These are phyloP conservation scores for Nemania bipapillata DNA, from an alignment of 2,329 filamentous ascomycete genomes.

Conservation along the genomic window DNA sequence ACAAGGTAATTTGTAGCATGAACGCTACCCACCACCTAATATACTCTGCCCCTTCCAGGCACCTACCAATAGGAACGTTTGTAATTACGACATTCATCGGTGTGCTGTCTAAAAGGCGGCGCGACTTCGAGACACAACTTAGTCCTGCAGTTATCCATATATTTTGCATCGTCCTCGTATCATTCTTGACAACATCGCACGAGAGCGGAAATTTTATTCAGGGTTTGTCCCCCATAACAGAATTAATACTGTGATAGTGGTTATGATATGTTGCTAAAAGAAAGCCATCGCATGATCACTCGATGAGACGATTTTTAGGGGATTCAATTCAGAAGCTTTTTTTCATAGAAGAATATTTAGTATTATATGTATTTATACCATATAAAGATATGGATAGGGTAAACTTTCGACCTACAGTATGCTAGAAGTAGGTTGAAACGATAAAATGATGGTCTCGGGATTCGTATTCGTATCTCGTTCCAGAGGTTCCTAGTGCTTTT, in stretches of 20 bases:
- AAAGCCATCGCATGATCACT: slow-evolving; percentile 26
- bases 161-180: slow-evolving; percentile 27
- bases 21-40: too few species aligned
- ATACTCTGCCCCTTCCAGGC: background rate
- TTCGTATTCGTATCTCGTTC: slow-evolving; percentile 39
- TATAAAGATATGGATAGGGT: background rate
- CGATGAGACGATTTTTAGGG: slow-evolving; percentile 16
- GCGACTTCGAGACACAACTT: background rate
- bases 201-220: background rate
- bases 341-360: background rate
- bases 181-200: slow-evolving; percentile 17
- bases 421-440: slow-evolving; percentile 20
- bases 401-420: background rate
- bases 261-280: background rate
- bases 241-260: background rate
- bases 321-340: background rate
- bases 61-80: background rate
- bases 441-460: slow-evolving; percentile 30
- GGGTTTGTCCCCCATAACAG: background rate
- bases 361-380: background rate
- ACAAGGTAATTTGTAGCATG: too few species aligned
- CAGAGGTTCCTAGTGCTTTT: slow-evolving; percentile 12
- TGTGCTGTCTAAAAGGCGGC: background rate
- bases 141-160: background rate
- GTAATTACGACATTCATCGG: background rate